Base-by-base conservation (phyloP, 208 protist species). In the Zelonia costaricensis region DNA sequence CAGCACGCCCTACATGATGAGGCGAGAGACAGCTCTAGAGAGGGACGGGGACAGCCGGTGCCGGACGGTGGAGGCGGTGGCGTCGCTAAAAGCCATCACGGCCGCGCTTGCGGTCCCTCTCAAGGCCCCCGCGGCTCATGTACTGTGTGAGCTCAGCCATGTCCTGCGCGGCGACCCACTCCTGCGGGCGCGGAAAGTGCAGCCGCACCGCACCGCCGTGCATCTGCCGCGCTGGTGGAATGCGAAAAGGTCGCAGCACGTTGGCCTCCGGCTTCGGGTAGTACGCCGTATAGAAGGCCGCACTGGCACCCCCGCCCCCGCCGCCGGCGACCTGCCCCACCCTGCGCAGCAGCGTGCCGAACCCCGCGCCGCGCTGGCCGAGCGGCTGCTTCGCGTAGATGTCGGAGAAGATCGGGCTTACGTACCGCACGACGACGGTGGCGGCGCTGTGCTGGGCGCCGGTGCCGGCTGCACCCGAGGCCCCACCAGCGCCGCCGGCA, bases 161-260 rank as follows among this genome's bases (percentile, higher is more conserved):
- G 46, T 93, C 83, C 63, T 67, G 62, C 40, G 71, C 60, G 33
- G 49, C 56, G 20, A 88, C 54, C 86, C 86, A 93, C 63, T 87
- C 71, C 61, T 82, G 54, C 16, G 72, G 61, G 10, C 61, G 61
- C 4, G 81, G 80, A 47, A 93, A 93, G 66, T 70, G 80, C 44
- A 55, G 61, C 27, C 79, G 72, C 51, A 78, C 69, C 48, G 74
- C 62, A 15, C 67, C 69, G 18, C 68, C 76, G 6, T 60, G 40
- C 18, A 71, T 61, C 62, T 78, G 63, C 47, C 39, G 35, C 4
- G 80, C 72, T 1, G 77, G 69, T 4, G 79, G 71, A 13, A 86
- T 78, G 53, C 84, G 82, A 61, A 91, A 91, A 0, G 73, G 74
- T 0, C 73, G 74, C 22, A 69, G 62, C 42, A 55, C 52, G 13